These are phyloP conservation scores for Phaeosphaeria sp. DNA, from an alignment of 2,329 filamentous ascomycete genomes.

Conservation along the genomic window DNA sequence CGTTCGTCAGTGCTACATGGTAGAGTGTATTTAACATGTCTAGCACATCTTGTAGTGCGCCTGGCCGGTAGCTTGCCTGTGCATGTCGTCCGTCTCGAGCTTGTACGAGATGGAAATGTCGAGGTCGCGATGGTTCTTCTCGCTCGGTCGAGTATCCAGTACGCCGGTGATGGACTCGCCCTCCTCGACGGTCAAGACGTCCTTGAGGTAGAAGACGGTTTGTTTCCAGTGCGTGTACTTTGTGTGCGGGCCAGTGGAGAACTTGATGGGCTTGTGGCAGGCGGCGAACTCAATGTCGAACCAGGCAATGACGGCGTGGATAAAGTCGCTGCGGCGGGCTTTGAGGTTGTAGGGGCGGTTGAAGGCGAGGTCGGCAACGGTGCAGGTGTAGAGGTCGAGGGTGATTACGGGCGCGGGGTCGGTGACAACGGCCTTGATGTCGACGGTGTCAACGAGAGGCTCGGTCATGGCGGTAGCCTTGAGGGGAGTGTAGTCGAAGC, in stretches of 20 bases:
- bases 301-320: slow-evolving; percentile 96
- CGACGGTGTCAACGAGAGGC: slow-evolving; percentile 95
- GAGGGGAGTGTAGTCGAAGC: slow-evolving; percentile 93
- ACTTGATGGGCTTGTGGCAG: slow-evolving; percentile 96
- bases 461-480: slow-evolving; percentile 94
- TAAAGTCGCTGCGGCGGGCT: slow-evolving; percentile 86
- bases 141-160: slow-evolving; percentile 84
- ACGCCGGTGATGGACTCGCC: slow-evolving; percentile 79
- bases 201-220: slow-evolving; percentile 96
- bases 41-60: slow-evolving; percentile 78
- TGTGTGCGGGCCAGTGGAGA: slow-evolving; percentile 96
- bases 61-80: slow-evolving; percentile 70
- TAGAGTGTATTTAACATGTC: not conserved
- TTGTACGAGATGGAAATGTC: slow-evolving; percentile 88
- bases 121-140: slow-evolving; percentile 92
- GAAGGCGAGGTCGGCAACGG: slow-evolving; percentile 82
- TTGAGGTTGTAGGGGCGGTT: slow-evolving; percentile 76
- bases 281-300: slow-evolving; percentile 99
- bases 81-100: slow-evolving; percentile 76
- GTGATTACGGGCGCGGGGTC: slow-evolving; percentile 85
- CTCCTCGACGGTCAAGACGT: slow-evolving; percentile 89
- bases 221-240: slow-evolving; percentile 99
- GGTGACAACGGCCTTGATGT: slow-evolving; percentile 95
- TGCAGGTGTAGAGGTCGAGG: slow-evolving; percentile 93
- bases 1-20: no score